Conservation (phyloP, 2,329 filamentous ascomycete species). For the Pyricularia sp. region DNA sequence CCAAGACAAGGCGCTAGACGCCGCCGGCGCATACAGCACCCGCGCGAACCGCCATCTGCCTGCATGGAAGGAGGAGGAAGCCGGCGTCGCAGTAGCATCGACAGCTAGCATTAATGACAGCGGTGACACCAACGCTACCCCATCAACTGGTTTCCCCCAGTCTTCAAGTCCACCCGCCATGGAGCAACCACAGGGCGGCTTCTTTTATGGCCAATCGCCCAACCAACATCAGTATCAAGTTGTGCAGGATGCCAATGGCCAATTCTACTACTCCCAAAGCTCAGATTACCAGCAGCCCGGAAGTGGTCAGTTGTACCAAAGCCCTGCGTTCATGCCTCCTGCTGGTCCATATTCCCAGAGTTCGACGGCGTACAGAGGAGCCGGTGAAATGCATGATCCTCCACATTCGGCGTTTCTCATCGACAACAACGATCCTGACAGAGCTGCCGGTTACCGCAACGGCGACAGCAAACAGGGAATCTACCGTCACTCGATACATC, state of each 20-base stretch:
- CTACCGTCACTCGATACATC: not conserved
- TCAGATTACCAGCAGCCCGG: not conserved
- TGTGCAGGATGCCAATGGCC: not conserved
- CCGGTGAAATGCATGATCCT: not conserved
- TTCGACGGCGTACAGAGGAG: not conserved
- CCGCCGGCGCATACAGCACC: not conserved
- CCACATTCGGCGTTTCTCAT: not conserved
- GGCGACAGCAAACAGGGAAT: not conserved
- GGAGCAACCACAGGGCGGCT: not conserved
- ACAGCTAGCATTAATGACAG: not conserved
- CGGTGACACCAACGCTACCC: not conserved
- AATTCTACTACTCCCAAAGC: not conserved
- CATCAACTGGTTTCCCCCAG: not conserved
- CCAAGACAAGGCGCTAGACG: not conserved
- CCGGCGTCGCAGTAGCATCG: not conserved
- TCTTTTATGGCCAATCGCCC: not conserved
- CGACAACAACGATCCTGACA: not conserved
- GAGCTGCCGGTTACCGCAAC: not conserved
- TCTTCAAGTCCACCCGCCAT: not conserved
- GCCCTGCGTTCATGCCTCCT: not conserved
- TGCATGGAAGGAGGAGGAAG: not conserved
- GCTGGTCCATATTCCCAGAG: not conserved
- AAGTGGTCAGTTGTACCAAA: not conserved
- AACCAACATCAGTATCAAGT: not conserved
- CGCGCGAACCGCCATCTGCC: not conserved